Conservation (phyloP, 192 early-diverging fungal genomes). For the Pilaira anomala region DNA sequence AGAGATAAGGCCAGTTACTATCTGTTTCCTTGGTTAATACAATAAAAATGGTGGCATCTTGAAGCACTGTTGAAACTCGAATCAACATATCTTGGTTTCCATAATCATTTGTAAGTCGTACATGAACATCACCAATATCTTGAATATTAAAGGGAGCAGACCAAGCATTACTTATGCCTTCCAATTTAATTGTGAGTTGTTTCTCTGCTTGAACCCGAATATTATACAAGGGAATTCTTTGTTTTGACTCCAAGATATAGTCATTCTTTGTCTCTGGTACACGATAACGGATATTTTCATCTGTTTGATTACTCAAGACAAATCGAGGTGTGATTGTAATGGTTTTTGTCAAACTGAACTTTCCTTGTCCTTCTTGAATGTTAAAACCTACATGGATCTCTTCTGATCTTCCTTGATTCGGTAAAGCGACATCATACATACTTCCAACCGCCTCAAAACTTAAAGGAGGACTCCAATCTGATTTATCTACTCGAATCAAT, state of each 20-base stretch:
- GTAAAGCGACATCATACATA: constrained; percentile 72
- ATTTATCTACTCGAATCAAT: constrained; percentile 66
- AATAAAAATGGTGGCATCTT: constrained; percentile 91
- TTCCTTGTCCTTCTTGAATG: constrained; percentile 86
- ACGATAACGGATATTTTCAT: constrained; percentile 69
- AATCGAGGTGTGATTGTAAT: constrained; percentile 90
- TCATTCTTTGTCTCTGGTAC: constrained; percentile 57
- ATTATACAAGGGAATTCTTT: constrained; percentile 65
- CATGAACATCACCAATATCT: constrained; percentile 79
- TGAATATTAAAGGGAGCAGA: constrained; percentile 83
- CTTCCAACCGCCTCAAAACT: constrained; percentile 97
- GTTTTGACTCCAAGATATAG: constrained; percentile 46
- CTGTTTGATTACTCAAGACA: constrained; percentile 79
- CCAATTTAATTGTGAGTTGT: constrained; percentile 63
- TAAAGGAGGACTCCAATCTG: constrained; percentile 82
- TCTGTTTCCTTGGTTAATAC: constrained; percentile 66
- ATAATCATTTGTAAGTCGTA: constrained; percentile 71
- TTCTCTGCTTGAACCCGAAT: constrained; percentile 61
- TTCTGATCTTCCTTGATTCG: constrained; percentile 42
- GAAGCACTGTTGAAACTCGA: constrained; percentile 76
- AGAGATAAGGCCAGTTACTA: constrained; percentile 83
- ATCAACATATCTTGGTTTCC: constrained; percentile 61
- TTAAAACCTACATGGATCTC: constrained; percentile 80
- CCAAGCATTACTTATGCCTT: constrained; percentile 71
- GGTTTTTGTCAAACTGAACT: constrained; percentile 81